These are phyloP conservation scores for Cenchrus americanus DNA, from an alignment of 176 grass and related monocot genomes.

Conservation along the genomic window DNA sequence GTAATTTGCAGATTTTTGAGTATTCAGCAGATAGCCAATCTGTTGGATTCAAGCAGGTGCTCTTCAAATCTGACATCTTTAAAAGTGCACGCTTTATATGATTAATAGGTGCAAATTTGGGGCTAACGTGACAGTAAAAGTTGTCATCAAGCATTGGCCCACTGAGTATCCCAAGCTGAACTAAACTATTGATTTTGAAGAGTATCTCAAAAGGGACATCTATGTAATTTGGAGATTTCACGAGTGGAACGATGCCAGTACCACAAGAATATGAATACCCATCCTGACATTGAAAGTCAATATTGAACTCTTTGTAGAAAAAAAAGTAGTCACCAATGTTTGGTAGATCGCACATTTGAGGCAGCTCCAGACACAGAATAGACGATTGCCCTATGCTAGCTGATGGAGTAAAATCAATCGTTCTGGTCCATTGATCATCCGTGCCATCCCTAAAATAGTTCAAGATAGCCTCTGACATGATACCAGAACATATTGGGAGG, in stretches of 20 bases:
- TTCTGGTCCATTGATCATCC: conserved; percentile 85
- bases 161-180: conserved; percentile 83
- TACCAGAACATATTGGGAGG: background rate
- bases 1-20: conserved; percentile 33
- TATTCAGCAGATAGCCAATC: conserved; percentile 65
- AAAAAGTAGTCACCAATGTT: conserved; percentile 72
- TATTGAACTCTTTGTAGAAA: conserved; percentile 56
- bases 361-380: conserved; percentile 76
- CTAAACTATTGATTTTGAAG: conserved; percentile 85
- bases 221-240: conserved; percentile 46
- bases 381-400: conserved; percentile 78
- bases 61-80: conserved; percentile 70
- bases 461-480: conserved; percentile 48
- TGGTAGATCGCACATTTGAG: conserved; percentile 46
- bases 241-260: conserved; percentile 59
- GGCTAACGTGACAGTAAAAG: conserved; percentile 63
- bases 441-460: conserved; percentile 66
- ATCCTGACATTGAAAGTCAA: conserved; percentile 39
- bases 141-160: conserved; percentile 63
- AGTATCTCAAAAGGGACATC: conserved; percentile 72
- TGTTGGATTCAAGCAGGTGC: conserved; percentile 70
- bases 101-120: conserved; percentile 35
- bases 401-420: conserved; percentile 77
- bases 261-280: conserved; percentile 63
- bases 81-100: conserved; percentile 70